Conservation (phyloP, 2,329 filamentous ascomycete species). For the Bipolaris sorokiniana region DNA sequence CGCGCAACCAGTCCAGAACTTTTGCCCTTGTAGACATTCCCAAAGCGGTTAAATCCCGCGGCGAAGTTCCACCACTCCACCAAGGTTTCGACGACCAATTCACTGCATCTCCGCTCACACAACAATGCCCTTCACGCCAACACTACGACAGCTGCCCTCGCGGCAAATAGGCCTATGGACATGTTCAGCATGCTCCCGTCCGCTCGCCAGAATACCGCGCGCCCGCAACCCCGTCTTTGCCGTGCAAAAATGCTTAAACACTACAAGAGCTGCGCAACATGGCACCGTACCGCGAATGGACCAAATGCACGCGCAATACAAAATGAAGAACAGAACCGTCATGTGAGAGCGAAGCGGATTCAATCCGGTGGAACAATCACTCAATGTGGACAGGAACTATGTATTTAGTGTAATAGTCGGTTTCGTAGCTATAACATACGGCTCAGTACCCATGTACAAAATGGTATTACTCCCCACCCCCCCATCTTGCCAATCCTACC, state of each 20-base stretch:
- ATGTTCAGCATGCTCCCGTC: slow-evolving; percentile 46
- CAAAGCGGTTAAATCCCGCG: slow-evolving; percentile 39
- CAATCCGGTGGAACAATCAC: neutral
- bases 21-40: slow-evolving; percentile 17
- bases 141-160: slow-evolving; percentile 24
- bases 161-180: slow-evolving; percentile 44
- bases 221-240: slow-evolving; percentile 25
- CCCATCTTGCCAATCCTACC: neutral
- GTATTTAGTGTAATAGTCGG: slow-evolving; percentile 77
- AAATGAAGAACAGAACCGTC: slow-evolving; percentile 70
- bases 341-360: slow-evolving; percentile 54
- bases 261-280: slow-evolving; percentile 38
- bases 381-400: slow-evolving; percentile 62
- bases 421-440: slow-evolving; percentile 80
- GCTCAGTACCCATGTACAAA: slow-evolving; percentile 85
- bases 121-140: slow-evolving; percentile 39
- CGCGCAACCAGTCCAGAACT: neutral
- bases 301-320: slow-evolving; percentile 68
- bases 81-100: slow-evolving; percentile 8
- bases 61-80: slow-evolving; percentile 38
- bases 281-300: slow-evolving; percentile 64
- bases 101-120: slow-evolving; percentile 10
- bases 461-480: slow-evolving; percentile 61
- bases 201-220: slow-evolving; percentile 25
- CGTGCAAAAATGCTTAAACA: slow-evolving; percentile 43